Base-by-base conservation (phyloP, 2,329 filamentous ascomycete genomes). In the Capronia epimyces region DNA sequence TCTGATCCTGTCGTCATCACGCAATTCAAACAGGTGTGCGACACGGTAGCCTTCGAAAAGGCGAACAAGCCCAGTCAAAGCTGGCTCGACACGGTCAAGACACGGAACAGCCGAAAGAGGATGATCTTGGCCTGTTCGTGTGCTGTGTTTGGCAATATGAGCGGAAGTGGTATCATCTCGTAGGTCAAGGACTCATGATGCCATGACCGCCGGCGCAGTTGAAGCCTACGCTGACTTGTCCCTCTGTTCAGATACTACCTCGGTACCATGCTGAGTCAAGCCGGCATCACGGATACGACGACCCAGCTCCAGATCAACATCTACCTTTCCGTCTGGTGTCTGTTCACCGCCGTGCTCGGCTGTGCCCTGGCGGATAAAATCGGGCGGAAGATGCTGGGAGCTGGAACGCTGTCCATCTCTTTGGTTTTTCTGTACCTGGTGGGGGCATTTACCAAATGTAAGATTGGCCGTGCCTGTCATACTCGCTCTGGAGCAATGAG, bases 341-440 rank as follows among this genome's bases (percentile, higher is more conserved):
- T 78, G 0, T 59, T 64, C 7, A 70, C 67, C 46, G 62, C 67
- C 21, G 56, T 76, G 0, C 22, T 62, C 1, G 75, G 74, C 0
- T 75, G 74, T 1, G 67, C 69, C 4, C 63, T 75, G 8, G 65
- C 65, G 0, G 69, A 71, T n/a, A 62, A 49, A 21, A 69, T 71
- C 64, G 74, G 75, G 7, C 68, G 75, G 9, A 75, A 73, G 52
- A 60, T 52, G 5, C 60, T 66, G 40, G 62, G 61, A 3, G 50
- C 65, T 24, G 58, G 65, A 13, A 57, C 62, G 0, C 67, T 72
- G 27, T 50, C 50, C 3, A 57, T 70, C 3, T 59, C 73, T 1
- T 66, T 69, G 1, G 47, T 71, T 10, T 76, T 69, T 24, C 68
- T 80, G 1, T 78, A 77, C 56, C 66, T 78, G 43, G 71, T 79